Base-by-base conservation (phyloP, 441 rosid genomes). In the Breynia disticha region DNA sequence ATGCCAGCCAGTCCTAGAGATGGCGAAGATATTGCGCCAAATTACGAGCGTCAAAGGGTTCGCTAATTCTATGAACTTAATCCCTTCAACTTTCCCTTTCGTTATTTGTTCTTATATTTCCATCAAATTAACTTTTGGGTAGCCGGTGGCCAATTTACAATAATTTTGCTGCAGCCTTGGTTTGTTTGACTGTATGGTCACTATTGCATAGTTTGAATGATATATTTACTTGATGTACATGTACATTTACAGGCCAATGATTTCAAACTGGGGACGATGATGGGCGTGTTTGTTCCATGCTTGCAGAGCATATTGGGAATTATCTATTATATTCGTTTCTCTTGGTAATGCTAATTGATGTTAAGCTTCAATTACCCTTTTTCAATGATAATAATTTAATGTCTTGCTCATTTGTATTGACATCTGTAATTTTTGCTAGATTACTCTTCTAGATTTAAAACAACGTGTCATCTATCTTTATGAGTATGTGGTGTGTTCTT, bases 241-340 rank as follows among this genome's bases (percentile, higher is more conserved):
- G 37, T 66, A 49, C 58, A 37, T 52, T 28, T 79, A 81, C 95
- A 94, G 99, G 76, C 73, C 59, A 65, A 72, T 50, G 84, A 75
- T 51, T 62, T 77, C 63, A 90, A 94, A 83, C 57, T 87, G 77
- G 96, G 99, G 44, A 94, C 99, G 49, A 24, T 94, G 95, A 94
- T 94, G 99, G 99, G 99, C 56, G 99, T 94, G 51, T 94, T 94
- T 51, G 73, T 94, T 60, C 99, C 99, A 21, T 94, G 99, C 76
- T 68, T 90, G 79, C 99, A 94, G 78, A 94, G 78, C 74, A 94
- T 94, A 57, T 70, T 94, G 80, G 99, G 99, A 69, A 90, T 94
- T 66, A 94, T 94, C 63, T 90, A 85, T 80, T 94, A 90, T 67
- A 94, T 94, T 74, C 96, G 99, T 24, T 94, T 94, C 71, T 67